Evolutionary conservation across 2,329 filamentous ascomycete genomes (phyloP), one percentile per base, ranked within the genome.

Genomic region (Aspergillus arachidicola): DNA sequence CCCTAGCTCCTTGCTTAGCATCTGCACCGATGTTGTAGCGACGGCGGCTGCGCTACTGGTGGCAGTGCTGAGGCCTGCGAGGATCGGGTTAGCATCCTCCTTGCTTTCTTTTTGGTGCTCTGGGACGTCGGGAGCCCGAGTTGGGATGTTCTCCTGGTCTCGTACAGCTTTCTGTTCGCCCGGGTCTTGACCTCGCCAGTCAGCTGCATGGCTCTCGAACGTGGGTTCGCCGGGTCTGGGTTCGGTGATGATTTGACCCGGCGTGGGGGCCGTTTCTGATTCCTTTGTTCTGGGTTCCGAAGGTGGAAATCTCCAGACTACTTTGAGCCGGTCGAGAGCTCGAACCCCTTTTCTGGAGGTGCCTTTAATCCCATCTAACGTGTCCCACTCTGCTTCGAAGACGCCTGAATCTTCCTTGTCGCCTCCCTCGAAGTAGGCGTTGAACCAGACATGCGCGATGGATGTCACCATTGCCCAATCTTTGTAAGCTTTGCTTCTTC

Each of bases 371-470:
- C 95, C 95, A 70, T 99, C 95, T 87, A 99, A 91, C 23, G 84
- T 85, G 21, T 91, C 88, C 88, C 89, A 92, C n/a, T 87, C 84
- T 30, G 88, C 87, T 65, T 89, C 86, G 73, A 91, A 92, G 7
- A 91, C 83, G 11, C 89, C 94, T 11, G 85, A 91, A 50, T 89
- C 85, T 56, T 91, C 85, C 0, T 92, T 83, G 19, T 83, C 80
- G 28, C 91, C 92, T 51, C 94, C 93, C 79, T 98, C 95, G 71
- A 98, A 98, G 78, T 89, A 98, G 1, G 89, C 84, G 73, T 99
- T 99, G 83, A 97, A 97, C 95, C 95, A 99, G 19, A 97, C 92
- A 72, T 98, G 94, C 0, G 94, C 94, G 11, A 98, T 89, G 0
- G 94, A 89, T 0, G 94, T 97, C 4, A 97, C 93, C 89, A 98